Base-by-base conservation (phyloP, 495 filamentous ascomycete genomes). In the Parmelia sp. region DNA sequence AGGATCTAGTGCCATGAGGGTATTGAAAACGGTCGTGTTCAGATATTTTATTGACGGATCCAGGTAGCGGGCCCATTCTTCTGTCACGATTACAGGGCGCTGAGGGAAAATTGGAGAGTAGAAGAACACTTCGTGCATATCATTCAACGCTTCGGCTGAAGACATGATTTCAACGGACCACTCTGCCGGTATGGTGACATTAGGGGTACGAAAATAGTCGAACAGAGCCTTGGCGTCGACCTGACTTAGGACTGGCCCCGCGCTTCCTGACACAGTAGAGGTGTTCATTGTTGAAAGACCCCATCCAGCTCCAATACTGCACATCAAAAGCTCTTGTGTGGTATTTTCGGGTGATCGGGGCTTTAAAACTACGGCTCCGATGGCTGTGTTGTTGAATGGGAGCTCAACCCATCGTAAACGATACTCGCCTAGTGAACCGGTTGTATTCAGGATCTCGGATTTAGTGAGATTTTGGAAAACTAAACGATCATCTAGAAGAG, bases 41-140 rank as follows among this genome's bases (percentile, higher is more conserved):
- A 40, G 19, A 15, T 25, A 23, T 19, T 12, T 4, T 9, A 66
- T 27, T 9, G 39, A 27, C 4, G 65, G 65, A 58, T 66, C 63
- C 2, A 66, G 65, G 23, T 62, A 66, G 8, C 42, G 10, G 23
- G 65, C 65, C 65, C 65, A 66, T 0, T 4, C 35, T 63, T 31
- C 9, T 0, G 65, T 47, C 0, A 66, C 27, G 6, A 7, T 63
- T 11, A 63, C 51, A 14, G 25, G 39, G 0, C 33, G 57, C 53
- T 57, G 27, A 4, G 57, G 45, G 35, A 55, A 47, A 4, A 25
- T 25, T 42, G 40, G 21, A 49, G 12, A 44, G 62, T 8, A 23
- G 39, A 19, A 8, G 17, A 33, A 33, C 14, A 15, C 4, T 11
- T 2, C 15, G 1, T 8, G 31, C 1, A 19, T 5, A 0, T 9